Evolutionary conservation across 352 stramenopile genomes (phyloP).

Genomic region (Plasmopara halstedii): DNA sequence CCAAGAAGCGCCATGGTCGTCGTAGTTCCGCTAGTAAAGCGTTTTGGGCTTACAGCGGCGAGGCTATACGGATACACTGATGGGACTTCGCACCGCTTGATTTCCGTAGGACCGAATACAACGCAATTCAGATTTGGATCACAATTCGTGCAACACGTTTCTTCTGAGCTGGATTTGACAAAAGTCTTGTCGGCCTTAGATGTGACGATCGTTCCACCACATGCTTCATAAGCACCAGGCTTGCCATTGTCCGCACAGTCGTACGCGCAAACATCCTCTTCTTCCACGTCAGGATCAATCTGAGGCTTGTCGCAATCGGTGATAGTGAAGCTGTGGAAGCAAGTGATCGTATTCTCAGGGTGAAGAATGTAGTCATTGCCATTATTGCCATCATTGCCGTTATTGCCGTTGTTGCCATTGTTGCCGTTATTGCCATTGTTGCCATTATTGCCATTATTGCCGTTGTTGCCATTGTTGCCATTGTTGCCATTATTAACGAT

Average conservation of each 20-base stretch:
- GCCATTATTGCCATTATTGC: background rate
- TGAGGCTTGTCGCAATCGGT: constrained; percentile 41
- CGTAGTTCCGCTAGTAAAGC: constrained; percentile 13
- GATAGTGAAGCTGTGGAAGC: constrained; percentile 29
- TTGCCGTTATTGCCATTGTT: background rate
- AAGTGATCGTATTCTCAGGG: constrained; percentile 20
- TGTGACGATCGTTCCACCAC: constrained; percentile 29
- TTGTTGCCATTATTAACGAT: background rate
- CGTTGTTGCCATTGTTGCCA: background rate
- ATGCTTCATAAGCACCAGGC: constrained; percentile 29
- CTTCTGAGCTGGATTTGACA: constrained; percentile 22
- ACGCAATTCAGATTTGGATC: constrained; percentile 1
- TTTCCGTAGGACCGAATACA: constrained; percentile 5
- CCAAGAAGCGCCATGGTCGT: constrained; percentile 26
- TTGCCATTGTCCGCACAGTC: constrained; percentile 16
- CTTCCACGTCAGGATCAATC: constrained; percentile 18
- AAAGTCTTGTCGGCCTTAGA: constrained; percentile 10
- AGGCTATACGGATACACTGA: constrained; percentile 13
- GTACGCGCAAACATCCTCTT: constrained; percentile 20
- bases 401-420: background rate
- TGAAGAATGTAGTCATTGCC: no score
- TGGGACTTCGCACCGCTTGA: constrained; percentile 32
- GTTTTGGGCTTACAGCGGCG: constrained; percentile 4
- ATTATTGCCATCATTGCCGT: background rate
- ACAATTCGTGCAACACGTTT: constrained; percentile 26